Base-by-base conservation (phyloP, 805 yeast genomes). In the Zygotorulaspora chibaensis region DNA sequence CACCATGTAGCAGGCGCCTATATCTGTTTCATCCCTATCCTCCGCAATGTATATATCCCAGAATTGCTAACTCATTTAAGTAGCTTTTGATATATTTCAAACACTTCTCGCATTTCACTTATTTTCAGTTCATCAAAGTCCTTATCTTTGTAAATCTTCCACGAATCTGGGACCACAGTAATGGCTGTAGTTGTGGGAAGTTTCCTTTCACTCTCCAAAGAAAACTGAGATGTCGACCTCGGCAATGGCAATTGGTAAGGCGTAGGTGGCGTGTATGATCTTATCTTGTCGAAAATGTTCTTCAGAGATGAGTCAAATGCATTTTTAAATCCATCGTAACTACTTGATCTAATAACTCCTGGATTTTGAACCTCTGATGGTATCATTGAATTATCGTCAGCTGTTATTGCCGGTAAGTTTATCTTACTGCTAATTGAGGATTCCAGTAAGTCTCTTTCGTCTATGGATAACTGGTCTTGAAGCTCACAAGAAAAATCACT, bases 51-150 rank as follows among this genome's bases (percentile, higher is more conserved):
- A 35, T 12, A 15, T 44, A 28, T 29, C 33, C 33, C 33, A 29
- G 15, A 29, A 13, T 29, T 29, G 15, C 33, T 38, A 33, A 40
- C 26, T 35, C 35, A 51, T 26, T 38, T 40, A 28, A 45, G 40
- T 25, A 61, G 18, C 17, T 48, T 57, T 43, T 60, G 59, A 42
- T 63, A 65, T 17, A 57, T 57, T n/a, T 58, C 62, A 48, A 62
- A 65, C 6, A 65, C 38, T 33, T 57, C 59, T 38, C 48, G 55
- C 38, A 65, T 34, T 35, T 65, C 66, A 16, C 46, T 17, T 8
- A 65, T 40, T 18, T 46, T 63, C 41, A 65, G 37, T 37, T 62
- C 66, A n/a, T 65, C 67, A 46, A 65, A 65, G 9, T 53, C 47
- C 2, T 40, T 42, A 40, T 54, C 54, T 38, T 55, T 57, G 38